Evolutionary conservation across 2,329 filamentous ascomycete genomes (phyloP), one percentile per base, ranked within the genome.

Genomic region (Penicillium frequentans): DNA sequence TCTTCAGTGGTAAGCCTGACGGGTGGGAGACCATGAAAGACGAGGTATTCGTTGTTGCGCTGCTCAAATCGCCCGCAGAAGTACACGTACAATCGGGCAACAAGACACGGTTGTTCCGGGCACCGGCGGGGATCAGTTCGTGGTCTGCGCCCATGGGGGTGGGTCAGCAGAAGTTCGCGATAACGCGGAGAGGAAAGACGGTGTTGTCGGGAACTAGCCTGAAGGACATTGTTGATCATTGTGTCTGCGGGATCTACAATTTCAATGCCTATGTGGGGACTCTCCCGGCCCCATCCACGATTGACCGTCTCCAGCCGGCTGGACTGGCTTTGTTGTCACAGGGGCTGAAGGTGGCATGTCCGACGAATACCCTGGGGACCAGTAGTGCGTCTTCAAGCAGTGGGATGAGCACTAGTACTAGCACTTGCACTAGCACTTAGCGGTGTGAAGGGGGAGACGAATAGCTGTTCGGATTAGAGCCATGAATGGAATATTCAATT

Each of bases 191-290:
- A 31, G 73, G 72, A 1, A 53, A 72, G 39, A 75, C 70, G 0
- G 73, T 83, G 4, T 59, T 84, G 5, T 74, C 74, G 13, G 81
- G 75, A 7, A 79, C 77, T 0, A 81, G 81, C 10, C 66, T 79
- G n/a, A 81, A 80, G 69, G 75, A 83, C 39, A 78, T 85, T 37
- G 71, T 74, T 1, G 70, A 79, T 43, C 70, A 70, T 16, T 85
- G 83, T 63, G 68, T 77, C 19, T 84, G 67, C 44, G 69, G 82
- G 3, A 73, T 84, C 49, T 84, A 84, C 73, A 84, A 84, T 70
- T 84, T 80, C 72, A 85, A 85, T 56, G 77, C 81, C 14, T 84
- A 81, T 58, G 81, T 83, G 0, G 82, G 82, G 14, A 80, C 75
- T 1, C 70, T 84, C 3, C 81, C 82, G 24, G 63, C 68, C 14